Base-by-base conservation (phyloP, 2,329 filamentous ascomycete genomes). In the Cladophialophora psammophila region DNA sequence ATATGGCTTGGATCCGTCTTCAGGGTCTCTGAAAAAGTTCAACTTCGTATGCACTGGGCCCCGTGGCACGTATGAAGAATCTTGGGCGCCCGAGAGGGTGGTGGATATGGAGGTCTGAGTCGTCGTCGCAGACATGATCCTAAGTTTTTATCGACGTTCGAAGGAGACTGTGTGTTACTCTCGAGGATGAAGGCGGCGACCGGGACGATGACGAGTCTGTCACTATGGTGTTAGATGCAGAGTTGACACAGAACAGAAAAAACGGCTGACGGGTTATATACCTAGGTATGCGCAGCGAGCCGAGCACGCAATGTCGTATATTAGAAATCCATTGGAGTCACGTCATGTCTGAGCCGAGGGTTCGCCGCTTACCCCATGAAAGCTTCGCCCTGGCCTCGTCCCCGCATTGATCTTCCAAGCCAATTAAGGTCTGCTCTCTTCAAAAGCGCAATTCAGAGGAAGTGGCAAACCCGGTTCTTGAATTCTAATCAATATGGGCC, bases 31-130 rank as follows among this genome's bases (percentile, higher is more conserved):
- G 79, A 86, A 92, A 83, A 90, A 94, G 79, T 87, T 85, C 36
- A 94, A 81, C n/a, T 77, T 78, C 9, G 89, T 85, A 55, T 82
- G 82, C 67, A 91, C 86, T 70, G 87, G 82, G 69, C 91, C 91
- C 65, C 87, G 81, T 18, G 87, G 85, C 52, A 85, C 77, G 59
- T 76, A 79, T 57, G 73, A 71, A 34, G 76, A 57, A 60, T 76
- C 76, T 69, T 77, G 67, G 15, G 64, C 65, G 15, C 70, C 70
- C 42, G 73, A 71, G 52, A 79, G 76, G 45, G 73, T 70, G 3
- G 67, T 67, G 13, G 76, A 69, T 10, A 74, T 66, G 48, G 75
- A 67, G 10, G 73, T 72, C 9, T 65, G 71, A 50, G 66, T 77
- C 53, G 69, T 75, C 57, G 67, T 75, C 8, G 72, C 69, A 59